phyloP scores from a whole-genome alignment of 148 eudicot genomes.

The Simmondsia chinensis region DNA sequence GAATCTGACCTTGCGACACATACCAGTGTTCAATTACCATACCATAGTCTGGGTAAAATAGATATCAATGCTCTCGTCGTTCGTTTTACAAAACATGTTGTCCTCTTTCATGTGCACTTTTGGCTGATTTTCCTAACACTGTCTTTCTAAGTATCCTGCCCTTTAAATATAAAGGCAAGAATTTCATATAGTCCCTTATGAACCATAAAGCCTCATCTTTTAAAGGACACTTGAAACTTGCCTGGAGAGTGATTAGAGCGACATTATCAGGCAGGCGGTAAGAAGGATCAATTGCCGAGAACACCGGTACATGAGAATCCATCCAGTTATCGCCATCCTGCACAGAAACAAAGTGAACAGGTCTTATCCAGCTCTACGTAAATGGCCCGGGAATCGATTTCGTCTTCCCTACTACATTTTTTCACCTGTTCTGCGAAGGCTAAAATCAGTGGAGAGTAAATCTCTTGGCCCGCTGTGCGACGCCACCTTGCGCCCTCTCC shows the following conservation, averaged over 20 bases:
- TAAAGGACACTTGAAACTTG: constrained; percentile 11
- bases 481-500: constrained; percentile 99
- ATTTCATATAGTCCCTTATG: too few relatives aligned
- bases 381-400: too few relatives aligned
- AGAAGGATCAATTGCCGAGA: constrained; percentile 67
- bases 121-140: too few relatives aligned
- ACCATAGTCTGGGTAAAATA: too few relatives aligned
- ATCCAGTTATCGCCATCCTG: constrained; percentile 73
- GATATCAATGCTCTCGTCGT: too few relatives aligned
- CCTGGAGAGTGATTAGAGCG: constrained; percentile 86
- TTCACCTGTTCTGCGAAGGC: constrained; percentile 84
- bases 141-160: too few relatives aligned
- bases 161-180: too few relatives aligned
- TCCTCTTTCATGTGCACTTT: too few relatives aligned
- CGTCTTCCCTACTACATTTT: not conserved
- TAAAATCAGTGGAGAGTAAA: constrained; percentile 85
- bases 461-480: constrained; percentile 82
- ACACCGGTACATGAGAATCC: constrained; percentile 41
- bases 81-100: too few relatives aligned
- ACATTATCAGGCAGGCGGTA: constrained; percentile 75
- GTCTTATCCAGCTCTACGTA: too few relatives aligned
- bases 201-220: not conserved
- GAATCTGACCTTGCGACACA: too few relatives aligned
- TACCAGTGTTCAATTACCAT: too few relatives aligned
- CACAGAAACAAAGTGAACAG: constrained; percentile 5